These are phyloP conservation scores for Trametes sanguinea DNA, from an alignment of 768 basidiomycete species.

Conservation along the genomic window DNA sequence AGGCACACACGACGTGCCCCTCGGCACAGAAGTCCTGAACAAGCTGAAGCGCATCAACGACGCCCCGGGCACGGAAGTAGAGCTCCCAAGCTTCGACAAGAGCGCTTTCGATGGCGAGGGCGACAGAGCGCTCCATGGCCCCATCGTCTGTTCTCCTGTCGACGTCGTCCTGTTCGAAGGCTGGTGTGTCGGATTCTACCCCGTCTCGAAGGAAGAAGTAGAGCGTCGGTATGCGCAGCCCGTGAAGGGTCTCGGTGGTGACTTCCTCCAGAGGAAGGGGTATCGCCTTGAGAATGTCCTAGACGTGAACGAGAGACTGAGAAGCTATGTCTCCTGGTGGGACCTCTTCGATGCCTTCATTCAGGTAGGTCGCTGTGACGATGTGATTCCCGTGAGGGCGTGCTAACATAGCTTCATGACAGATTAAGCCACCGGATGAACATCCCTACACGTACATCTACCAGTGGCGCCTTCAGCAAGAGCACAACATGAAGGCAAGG, in stretches of 20 bases:
- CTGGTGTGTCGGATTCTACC: slow-evolving; percentile 91
- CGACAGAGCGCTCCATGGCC: slow-evolving; percentile 63
- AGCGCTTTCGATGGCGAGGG: slow-evolving; percentile 79
- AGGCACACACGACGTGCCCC: slow-evolving; percentile 83
- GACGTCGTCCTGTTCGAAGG: slow-evolving; percentile 94
- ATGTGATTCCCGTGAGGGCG: neutral
- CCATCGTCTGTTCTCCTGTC: slow-evolving; percentile 49
- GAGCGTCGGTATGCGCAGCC: slow-evolving; percentile 50
- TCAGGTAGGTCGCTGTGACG: slow-evolving; percentile 52
- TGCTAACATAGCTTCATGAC: neutral
- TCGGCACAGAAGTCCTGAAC: slow-evolving; percentile 57
- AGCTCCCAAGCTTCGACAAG: slow-evolving; percentile 87
- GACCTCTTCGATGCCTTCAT: slow-evolving; percentile 69
- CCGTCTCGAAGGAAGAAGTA: slow-evolving; percentile 54
- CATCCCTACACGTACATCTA: slow-evolving; percentile 62
- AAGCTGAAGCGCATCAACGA: slow-evolving; percentile 48
- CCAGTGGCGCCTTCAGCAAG: slow-evolving; percentile 88
- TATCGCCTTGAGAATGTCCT: slow-evolving; percentile 55
- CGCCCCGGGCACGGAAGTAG: slow-evolving; percentile 32
- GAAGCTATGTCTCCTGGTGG: slow-evolving; percentile 69
- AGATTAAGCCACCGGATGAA: slow-evolving; percentile 43
- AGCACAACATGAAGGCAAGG: slow-evolving; percentile 80
- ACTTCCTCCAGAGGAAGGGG: slow-evolving; percentile 37
- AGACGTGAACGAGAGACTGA: slow-evolving; percentile 63
- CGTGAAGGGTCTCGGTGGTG: slow-evolving; percentile 34